Conservation (phyloP, 2,329 filamentous ascomycete genomes). For the Fusarium oligoseptatum region DNA sequence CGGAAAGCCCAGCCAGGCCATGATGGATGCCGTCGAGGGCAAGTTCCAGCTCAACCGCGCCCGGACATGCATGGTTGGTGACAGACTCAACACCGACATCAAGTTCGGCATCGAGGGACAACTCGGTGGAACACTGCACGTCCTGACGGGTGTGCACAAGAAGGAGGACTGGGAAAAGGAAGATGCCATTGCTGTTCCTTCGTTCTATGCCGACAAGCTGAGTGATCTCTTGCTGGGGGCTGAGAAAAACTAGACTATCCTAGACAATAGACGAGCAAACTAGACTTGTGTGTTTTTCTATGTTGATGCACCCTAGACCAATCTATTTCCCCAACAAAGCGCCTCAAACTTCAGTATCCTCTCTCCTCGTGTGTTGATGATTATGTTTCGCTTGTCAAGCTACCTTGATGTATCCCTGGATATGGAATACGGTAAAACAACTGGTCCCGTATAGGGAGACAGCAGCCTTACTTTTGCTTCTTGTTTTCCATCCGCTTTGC, state of each 20-base stretch:
- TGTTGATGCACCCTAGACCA: not conserved
- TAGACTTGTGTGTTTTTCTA: not conserved
- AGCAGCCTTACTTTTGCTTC: slow-evolving; percentile 41
- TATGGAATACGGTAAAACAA: not conserved
- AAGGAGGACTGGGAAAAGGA: slow-evolving; percentile 85
- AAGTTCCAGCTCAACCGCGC: slow-evolving; percentile 90
- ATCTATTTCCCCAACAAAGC: not conserved
- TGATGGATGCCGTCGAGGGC: slow-evolving; percentile 99
- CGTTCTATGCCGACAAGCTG: slow-evolving; percentile 86
- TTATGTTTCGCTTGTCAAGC: not conserved
- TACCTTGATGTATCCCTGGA: not conserved
- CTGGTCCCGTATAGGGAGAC: not conserved
- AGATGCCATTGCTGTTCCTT: slow-evolving; percentile 77
- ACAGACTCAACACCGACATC: slow-evolving; percentile 95
- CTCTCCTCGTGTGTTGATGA: not conserved
- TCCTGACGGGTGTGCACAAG: slow-evolving; percentile 89
- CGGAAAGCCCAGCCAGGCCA: slow-evolving; percentile 96
- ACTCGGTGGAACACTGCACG: slow-evolving; percentile 90
- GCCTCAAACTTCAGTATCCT: not conserved
- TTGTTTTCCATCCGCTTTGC: slow-evolving; percentile 60
- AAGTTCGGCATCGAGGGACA: slow-evolving; percentile 93
- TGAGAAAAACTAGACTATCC: slow-evolving; percentile 31
- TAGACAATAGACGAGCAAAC: slow-evolving; percentile 40
- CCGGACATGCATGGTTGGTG: slow-evolving; percentile 94
- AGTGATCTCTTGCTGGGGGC: slow-evolving; percentile 73